Conservation (phyloP, 2,329 filamentous ascomycete species). For the Bipolaris victoriae region DNA sequence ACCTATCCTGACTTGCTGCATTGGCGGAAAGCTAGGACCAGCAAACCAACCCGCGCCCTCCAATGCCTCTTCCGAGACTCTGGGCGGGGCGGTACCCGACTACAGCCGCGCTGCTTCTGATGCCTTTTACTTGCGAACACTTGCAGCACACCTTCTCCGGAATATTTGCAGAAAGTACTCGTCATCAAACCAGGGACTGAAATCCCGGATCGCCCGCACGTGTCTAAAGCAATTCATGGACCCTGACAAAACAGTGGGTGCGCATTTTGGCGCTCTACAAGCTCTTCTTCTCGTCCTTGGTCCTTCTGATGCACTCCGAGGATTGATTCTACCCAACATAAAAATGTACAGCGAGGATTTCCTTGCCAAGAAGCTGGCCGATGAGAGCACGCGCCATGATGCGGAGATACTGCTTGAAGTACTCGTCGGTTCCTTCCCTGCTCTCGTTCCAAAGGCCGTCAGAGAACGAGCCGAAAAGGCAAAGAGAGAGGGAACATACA, state of each 20-base stretch:
- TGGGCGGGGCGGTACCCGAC: conserved; percentile 40
- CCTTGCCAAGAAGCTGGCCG: conserved; percentile 58
- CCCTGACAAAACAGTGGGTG: conserved; percentile 77
- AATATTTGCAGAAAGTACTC: conserved; percentile 82
- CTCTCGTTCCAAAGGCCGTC: conserved; percentile 43
- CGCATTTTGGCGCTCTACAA: conserved; percentile 86
- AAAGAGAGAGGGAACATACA: conserved; percentile 43
- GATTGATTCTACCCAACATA: conserved; percentile 70
- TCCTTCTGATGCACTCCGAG: conserved; percentile 64
- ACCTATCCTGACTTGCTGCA: conserved; percentile 87
- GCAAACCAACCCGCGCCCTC: conserved; percentile 58
- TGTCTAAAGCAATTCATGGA: conserved; percentile 93
- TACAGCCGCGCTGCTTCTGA: conserved; percentile 45
- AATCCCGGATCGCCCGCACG: conserved; percentile 87
- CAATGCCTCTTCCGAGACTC: conserved; percentile 55
- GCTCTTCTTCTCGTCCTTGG: conserved; percentile 81
- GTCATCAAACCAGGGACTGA: conserved; percentile 78
- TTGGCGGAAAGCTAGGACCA: conserved; percentile 78
- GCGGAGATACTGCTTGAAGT: conserved; percentile 66
- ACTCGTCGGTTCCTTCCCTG: conserved; percentile 62
- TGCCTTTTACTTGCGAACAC: conserved; percentile 82
- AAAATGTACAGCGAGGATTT: conserved; percentile 65
- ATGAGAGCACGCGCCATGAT: conserved; percentile 62
- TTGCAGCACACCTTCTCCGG: conserved; percentile 81
- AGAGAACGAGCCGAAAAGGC: conserved; percentile 47